These are phyloP conservation scores for Serendipita indica DNA, from an alignment of 768 basidiomycete genomes.

Conservation along the genomic window DNA sequence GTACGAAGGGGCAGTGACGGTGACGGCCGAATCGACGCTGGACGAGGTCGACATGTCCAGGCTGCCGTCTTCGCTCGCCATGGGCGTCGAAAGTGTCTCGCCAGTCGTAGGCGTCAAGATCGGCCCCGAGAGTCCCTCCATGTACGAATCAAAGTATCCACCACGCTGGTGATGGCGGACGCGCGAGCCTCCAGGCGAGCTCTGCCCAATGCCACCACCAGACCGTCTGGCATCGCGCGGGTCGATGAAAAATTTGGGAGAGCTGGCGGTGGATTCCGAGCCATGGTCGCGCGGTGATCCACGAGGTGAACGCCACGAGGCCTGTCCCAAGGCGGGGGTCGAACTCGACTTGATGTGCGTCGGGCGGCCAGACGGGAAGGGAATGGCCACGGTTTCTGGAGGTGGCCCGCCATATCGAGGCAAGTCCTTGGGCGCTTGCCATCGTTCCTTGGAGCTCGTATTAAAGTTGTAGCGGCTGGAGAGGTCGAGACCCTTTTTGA, in stretches of 20 bases:
- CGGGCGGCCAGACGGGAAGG: not conserved
- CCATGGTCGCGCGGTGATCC: not conserved
- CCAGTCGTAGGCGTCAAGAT: not conserved
- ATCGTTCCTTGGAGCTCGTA: not conserved
- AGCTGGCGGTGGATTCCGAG: not conserved
- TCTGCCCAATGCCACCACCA: not conserved
- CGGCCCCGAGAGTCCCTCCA: not conserved
- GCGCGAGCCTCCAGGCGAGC: not conserved
- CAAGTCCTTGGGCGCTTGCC: not conserved
- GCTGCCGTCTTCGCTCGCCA: not conserved
- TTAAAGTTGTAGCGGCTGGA: not conserved
- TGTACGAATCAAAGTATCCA: conserved; percentile 10
- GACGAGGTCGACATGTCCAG: not conserved
- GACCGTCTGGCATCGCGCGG: not conserved
- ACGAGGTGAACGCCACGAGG: conserved; percentile 3
- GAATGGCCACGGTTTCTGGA: not conserved
- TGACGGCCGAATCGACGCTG: not conserved
- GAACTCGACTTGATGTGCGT: not conserved
- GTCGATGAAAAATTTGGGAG: conserved; percentile 7
- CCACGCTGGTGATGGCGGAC: not conserved
- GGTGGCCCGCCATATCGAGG: conserved; percentile 1
- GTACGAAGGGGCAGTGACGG: not conserved
- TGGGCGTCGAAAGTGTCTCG: not conserved
- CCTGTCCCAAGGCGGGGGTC: not conserved
- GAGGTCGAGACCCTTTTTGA: not conserved